phyloP scores from a whole-genome alignment of 140 eudicot genomes.

The Anethum foeniculum region DNA sequence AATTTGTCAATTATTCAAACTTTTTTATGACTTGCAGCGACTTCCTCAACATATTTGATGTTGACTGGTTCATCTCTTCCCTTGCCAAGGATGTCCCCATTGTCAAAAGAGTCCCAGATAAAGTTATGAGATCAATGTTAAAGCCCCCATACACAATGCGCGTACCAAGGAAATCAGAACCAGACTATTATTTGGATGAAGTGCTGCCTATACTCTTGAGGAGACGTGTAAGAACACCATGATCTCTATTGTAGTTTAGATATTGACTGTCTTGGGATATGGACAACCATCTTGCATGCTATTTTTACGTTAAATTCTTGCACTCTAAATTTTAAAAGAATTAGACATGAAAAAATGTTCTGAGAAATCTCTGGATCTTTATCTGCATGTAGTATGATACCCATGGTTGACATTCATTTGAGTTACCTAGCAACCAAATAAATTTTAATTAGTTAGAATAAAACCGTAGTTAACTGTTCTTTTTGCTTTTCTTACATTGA shows the following conservation, averaged over 20 bases:
- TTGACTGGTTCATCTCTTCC: conserved; percentile 56
- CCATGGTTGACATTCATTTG: not conserved
- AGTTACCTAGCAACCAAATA: not conserved
- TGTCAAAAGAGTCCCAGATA: conserved; percentile 80
- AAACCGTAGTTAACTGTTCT: not conserved
- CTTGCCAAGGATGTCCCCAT: conserved; percentile 49
- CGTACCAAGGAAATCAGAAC: conserved; percentile 80
- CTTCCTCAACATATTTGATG: conserved; percentile 58
- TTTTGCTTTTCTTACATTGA: not conserved
- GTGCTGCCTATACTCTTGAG: conserved; percentile 74
- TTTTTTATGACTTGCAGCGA: conserved; percentile 50
- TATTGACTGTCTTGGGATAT: not conserved
- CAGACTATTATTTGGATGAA: conserved; percentile 76
- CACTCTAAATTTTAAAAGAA: not conserved
- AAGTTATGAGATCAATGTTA: conserved; percentile 77
- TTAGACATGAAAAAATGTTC: not conserved
- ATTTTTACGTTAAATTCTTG: not conserved
- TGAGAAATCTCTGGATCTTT: not conserved
- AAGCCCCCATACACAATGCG: conserved; percentile 45
- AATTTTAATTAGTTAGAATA: not conserved
- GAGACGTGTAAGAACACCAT: conserved; percentile 70
- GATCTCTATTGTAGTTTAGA: not conserved
- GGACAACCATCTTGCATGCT: not conserved
- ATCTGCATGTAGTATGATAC: not conserved
- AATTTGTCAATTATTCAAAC: conserved; percentile 11